Conservation (phyloP, 345 rosid species). For the Rhizophora apiculata region DNA sequence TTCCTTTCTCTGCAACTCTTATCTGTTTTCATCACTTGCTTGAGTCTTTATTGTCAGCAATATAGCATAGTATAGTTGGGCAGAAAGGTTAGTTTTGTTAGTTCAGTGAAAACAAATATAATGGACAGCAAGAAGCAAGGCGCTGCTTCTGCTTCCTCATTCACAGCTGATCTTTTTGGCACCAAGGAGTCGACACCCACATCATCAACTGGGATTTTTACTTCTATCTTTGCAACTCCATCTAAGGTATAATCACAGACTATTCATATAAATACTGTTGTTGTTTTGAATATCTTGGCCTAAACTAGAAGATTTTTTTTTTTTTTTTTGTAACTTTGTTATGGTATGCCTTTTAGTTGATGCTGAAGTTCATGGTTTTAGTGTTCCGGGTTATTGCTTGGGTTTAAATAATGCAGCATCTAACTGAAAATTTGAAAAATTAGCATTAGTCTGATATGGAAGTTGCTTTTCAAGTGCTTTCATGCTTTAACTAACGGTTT, state of each 20-base stretch:
- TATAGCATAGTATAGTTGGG: not conserved
- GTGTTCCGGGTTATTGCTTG: not conserved
- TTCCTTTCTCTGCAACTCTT: conserved; percentile 5
- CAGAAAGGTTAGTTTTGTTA: not conserved
- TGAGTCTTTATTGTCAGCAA: not conserved
- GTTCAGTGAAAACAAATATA: not conserved
- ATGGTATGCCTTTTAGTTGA: not conserved
- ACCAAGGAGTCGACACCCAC: conserved; percentile 48
- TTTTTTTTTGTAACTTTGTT: not conserved
- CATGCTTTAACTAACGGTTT: not conserved
- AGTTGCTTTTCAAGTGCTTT: not conserved
- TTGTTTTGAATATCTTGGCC: not conserved
- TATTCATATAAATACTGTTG: not conserved
- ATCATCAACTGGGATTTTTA: conserved; percentile 50
- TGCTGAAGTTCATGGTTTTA: not conserved
- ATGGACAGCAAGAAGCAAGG: conserved; percentile 56
- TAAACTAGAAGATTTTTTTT: not conserved
- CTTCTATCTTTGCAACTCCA: conserved; percentile 63
- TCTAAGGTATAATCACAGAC: conserved; percentile 34
- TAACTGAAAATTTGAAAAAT: not conserved
- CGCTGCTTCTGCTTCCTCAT: conserved; percentile 46
- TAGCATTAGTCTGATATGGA: not conserved
- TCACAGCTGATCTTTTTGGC: conserved; percentile 65
- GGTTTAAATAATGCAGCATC: not conserved
- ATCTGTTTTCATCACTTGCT: conserved; percentile 4